Conservation (phyloP, 305 asterid species). For the Petunia hybrid region DNA sequence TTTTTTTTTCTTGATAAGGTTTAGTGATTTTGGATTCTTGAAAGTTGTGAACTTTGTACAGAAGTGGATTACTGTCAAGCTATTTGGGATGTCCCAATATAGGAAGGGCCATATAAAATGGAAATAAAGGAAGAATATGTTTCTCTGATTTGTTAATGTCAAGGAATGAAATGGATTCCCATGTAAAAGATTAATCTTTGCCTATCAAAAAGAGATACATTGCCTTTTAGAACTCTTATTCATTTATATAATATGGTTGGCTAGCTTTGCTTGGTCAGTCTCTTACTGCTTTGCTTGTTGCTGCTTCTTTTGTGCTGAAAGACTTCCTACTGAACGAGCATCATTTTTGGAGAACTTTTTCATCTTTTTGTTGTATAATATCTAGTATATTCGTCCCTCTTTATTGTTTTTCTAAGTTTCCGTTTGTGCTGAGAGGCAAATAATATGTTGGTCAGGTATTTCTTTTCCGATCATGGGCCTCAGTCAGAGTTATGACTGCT, state of each 20-base stretch:
- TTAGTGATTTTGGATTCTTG: neutral
- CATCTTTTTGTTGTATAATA: conserved; percentile 27
- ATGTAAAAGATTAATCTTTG: neutral
- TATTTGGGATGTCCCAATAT: neutral
- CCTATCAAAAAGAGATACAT: neutral
- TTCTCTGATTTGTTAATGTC: conserved; percentile 1
- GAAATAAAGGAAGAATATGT: neutral
- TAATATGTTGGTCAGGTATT: conserved; percentile 62
- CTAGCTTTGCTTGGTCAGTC: neutral
- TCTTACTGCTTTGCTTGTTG: conserved; percentile 11
- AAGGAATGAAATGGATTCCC: neutral
- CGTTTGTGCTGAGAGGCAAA: conserved; percentile 38
- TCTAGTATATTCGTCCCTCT: conserved; percentile 29
- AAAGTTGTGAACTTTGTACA: conserved; percentile 10
- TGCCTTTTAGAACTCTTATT: conserved; percentile 4
- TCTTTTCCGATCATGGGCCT: conserved; percentile 74
- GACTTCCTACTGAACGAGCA: conserved; percentile 14
- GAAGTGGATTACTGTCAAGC: neutral
- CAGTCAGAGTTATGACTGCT: conserved; percentile 76
- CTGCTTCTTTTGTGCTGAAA: neutral
- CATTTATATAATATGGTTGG: conserved; percentile 1
- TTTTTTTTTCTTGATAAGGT: no score
- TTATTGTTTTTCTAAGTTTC: conserved; percentile 29
- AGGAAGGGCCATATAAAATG: neutral
- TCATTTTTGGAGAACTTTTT: conserved; percentile 22